These are phyloP conservation scores for Rhodotorula taiwanensis DNA, from an alignment of 768 basidiomycete genomes.

Conservation along the genomic window DNA sequence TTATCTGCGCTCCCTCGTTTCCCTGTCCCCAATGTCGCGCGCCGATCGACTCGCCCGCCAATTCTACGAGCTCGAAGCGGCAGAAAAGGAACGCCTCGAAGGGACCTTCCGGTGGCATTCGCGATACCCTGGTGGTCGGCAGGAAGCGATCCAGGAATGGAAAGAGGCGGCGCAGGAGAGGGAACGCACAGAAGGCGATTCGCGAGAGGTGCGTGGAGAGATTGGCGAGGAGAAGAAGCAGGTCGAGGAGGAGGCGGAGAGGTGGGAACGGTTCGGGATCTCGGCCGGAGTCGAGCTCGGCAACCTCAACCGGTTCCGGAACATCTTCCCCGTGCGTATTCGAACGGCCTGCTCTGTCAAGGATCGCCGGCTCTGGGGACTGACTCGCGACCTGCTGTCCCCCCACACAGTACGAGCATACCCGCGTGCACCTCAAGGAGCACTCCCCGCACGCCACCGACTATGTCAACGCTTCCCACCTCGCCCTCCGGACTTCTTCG, in stretches of 20 bases:
- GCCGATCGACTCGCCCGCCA: constrained; percentile 79
- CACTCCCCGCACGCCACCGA: constrained; percentile 51
- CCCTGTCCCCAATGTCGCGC: constrained; percentile 29
- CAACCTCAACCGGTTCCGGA: constrained; percentile 87
- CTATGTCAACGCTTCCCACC: constrained; percentile 91
- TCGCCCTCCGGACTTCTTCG: constrained; percentile 74
- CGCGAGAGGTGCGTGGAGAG: not conserved
- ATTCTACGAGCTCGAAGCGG: constrained; percentile 85
- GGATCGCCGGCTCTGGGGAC: not conserved
- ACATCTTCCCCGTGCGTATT: constrained; percentile 90
- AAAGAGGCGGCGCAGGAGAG: not conserved
- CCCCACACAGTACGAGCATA: constrained; percentile 56
- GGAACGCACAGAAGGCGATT: not conserved
- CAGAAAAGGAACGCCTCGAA: constrained; percentile 80
- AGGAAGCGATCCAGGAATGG: not conserved
- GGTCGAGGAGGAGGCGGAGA: constrained; percentile 13
- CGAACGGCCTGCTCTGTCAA: too few species aligned
- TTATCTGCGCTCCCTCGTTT: constrained; percentile 30
- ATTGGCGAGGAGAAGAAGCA: not conserved
- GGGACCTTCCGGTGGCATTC: constrained; percentile 88
- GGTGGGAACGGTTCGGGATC: constrained; percentile 70
- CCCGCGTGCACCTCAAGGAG: constrained; percentile 66
- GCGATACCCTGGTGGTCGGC: not conserved
- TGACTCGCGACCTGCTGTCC: not conserved
- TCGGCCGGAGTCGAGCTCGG: constrained; percentile 94